Conservation (phyloP, 306 rosid genomes). For the Luffa acutangula region DNA sequence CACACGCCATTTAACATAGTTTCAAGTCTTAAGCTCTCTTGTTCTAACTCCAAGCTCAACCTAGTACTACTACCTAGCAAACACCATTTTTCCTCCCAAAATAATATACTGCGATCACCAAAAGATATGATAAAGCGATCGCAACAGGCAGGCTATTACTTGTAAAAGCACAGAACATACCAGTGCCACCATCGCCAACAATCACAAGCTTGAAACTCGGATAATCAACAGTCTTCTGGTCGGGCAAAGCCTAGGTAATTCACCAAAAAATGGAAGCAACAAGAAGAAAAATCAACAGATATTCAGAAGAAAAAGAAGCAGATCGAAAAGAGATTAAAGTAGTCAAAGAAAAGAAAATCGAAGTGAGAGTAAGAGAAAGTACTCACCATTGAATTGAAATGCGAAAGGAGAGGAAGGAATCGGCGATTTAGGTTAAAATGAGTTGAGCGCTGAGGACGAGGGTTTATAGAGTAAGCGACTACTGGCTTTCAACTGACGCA, state of each 20-base stretch:
- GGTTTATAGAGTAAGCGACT: background rate
- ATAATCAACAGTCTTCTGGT: slow-evolving; percentile 14
- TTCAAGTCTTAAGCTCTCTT: background rate
- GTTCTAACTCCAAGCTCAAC: background rate
- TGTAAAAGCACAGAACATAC: slow-evolving; percentile 7
- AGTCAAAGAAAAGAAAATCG: background rate
- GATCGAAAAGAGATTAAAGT: background rate
- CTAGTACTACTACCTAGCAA: background rate
- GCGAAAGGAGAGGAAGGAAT: background rate
- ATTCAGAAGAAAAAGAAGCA: background rate
- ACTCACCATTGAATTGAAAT: background rate
- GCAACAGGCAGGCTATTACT: background rate
- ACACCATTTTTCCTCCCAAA: background rate
- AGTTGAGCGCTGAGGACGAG: background rate
- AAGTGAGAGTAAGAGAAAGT: no score
- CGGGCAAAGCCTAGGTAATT: background rate
- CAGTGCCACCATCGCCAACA: slow-evolving; percentile 78
- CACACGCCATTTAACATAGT: background rate
- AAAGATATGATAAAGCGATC: background rate
- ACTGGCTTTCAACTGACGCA: background rate
- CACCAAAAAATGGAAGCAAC: background rate
- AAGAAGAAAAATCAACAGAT: no score
- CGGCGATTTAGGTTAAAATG: background rate
- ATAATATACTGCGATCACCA: background rate
- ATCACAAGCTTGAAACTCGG: slow-evolving; percentile 75